Conservation (phyloP, 345 rosid species). For the Theobroma cacao region DNA sequence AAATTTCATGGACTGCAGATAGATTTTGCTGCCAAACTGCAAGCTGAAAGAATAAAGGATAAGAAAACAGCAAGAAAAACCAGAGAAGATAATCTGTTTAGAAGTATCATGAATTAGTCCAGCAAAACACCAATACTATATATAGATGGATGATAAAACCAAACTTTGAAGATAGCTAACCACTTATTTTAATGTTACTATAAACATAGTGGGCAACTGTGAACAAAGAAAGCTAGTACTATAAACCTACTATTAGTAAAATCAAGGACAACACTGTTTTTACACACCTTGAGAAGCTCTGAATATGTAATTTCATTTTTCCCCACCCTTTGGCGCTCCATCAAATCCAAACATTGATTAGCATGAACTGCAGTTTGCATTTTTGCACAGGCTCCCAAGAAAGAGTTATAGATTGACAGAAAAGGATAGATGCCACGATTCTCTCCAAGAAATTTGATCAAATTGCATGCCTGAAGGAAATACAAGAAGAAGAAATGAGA, state of each 20-base stretch:
- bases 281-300: conserved; percentile 75
- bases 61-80: background rate
- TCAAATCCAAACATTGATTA: conserved; percentile 74
- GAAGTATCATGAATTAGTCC: background rate
- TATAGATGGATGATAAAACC: background rate
- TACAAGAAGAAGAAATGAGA: conserved; percentile 6
- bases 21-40: conserved; percentile 70
- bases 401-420: conserved; percentile 55
- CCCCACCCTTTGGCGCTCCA: conserved; percentile 64
- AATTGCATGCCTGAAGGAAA: conserved; percentile 59
- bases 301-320: conserved; percentile 70
- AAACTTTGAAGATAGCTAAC: background rate
- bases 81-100: background rate
- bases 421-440: conserved; percentile 36
- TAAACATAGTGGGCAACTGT: background rate
- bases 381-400: conserved; percentile 56
- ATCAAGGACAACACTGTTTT: background rate
- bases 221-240: conserved; percentile 6
- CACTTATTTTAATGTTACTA: background rate
- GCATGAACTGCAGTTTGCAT: conserved; percentile 34
- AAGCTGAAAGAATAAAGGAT: conserved; percentile 45
- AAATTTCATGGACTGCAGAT: conserved; percentile 53
- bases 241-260: background rate
- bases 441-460: conserved; percentile 53
- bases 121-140: background rate